Evolutionary conservation across 2,329 filamentous ascomycete genomes (phyloP).

Genomic region (Botrytis pseudocinerea): DNA sequence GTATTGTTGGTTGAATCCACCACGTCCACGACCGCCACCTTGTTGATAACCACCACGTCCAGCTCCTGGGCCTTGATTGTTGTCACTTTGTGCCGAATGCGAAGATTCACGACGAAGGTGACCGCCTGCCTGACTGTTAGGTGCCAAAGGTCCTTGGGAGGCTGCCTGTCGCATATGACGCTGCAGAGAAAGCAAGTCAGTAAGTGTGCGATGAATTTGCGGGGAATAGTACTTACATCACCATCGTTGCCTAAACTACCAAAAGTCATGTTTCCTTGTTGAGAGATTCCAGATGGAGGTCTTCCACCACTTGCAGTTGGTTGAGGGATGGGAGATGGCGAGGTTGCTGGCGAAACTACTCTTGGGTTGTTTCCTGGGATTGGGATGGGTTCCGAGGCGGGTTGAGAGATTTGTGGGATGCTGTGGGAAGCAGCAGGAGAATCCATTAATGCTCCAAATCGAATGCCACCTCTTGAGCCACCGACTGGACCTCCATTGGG

Average conservation of each 20-base stretch:
- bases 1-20: conserved; percentile 56
- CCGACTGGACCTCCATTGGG: conserved; percentile 72
- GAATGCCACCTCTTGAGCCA: conserved; percentile 64
- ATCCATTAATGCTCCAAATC: conserved; percentile 76
- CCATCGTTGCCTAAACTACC: conserved; percentile 81
- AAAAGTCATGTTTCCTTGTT: conserved; percentile 72
- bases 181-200: conserved; percentile 44
- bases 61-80: conserved; percentile 55
- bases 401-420: conserved; percentile 56
- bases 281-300: conserved; percentile 74
- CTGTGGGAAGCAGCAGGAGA: conserved; percentile 68
- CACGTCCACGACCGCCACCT: conserved; percentile 58
- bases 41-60: conserved; percentile 54
- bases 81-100: conserved; percentile 76
- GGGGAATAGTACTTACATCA: conserved; percentile 61
- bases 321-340: conserved; percentile 90
- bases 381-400: conserved; percentile 55
- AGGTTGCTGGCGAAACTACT: conserved; percentile 80
- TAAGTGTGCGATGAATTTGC: conserved; percentile 34
- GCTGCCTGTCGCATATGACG: conserved; percentile 68
- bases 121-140: conserved; percentile 61
- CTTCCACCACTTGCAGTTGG: conserved; percentile 71
- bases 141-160: conserved; percentile 60
- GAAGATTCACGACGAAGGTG: conserved; percentile 86
- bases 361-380: conserved; percentile 67